phyloP scores from a whole-genome alignment of 257 asterid genomes.

The Solanum lycopersicoides region DNA sequence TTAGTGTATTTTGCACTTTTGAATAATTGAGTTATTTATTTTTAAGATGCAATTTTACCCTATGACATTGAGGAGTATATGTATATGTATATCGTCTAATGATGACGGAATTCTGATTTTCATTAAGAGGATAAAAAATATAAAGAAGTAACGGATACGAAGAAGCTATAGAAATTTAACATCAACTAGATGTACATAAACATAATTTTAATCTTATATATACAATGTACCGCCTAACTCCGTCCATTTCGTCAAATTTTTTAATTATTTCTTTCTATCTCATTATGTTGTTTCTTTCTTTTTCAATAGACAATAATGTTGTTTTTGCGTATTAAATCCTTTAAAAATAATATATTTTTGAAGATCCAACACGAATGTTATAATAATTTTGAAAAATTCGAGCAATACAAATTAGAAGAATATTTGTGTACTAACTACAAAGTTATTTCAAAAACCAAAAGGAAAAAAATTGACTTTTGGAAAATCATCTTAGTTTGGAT shows the following conservation, averaged over 20 bases:
- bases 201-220: too few relatives aligned
- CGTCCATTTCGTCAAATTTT: too few relatives aligned
- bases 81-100: background rate
- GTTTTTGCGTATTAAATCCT: background rate
- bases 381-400: background rate
- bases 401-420: background rate
- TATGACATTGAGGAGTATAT: background rate
- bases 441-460: background rate
- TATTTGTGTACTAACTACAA: background rate
- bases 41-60: background rate
- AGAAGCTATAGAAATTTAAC: background rate
- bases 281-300: too few relatives aligned
- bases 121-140: background rate
- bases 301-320: background rate
- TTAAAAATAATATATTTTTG: background rate
- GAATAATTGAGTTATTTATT: background rate
- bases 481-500: too few relatives aligned
- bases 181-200: too few relatives aligned
- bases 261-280: too few relatives aligned
- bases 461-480: too few relatives aligned
- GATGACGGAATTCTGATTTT: background rate
- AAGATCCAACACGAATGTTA: background rate
- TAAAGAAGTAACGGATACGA: too few relatives aligned
- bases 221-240: too few relatives aligned
- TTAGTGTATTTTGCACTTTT: background rate